A percentile compares a stretch with the other conserved stretches of the same genome.
Conservation (phyloP, 1,139 yeast genomes). For the Debaryomyces sp. region DNA sequence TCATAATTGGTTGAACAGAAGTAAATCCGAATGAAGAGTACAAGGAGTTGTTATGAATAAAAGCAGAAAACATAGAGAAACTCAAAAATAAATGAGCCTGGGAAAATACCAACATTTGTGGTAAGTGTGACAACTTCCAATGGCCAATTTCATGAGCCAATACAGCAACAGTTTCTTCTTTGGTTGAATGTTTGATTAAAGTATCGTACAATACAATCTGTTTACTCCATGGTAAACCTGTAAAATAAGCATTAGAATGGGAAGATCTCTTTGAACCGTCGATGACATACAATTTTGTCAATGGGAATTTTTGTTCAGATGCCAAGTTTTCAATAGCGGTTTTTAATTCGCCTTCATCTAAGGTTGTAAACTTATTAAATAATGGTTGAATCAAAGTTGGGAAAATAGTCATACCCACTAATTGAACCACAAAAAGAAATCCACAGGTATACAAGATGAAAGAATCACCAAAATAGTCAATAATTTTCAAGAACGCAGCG, state of each 20-base stretch:
- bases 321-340: slow-evolving; percentile 82
- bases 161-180: slow-evolving; percentile 87
- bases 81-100: slow-evolving; percentile 67
- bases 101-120: slow-evolving; percentile 64
- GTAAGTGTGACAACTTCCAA: slow-evolving; percentile 88
- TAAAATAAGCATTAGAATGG: slow-evolving; percentile 94
- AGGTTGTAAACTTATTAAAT: slow-evolving; percentile 87
- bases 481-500: slow-evolving; percentile 76
- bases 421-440: slow-evolving; percentile 70
- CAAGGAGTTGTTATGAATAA: slow-evolving; percentile 76
- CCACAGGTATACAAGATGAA: slow-evolving; percentile 80
- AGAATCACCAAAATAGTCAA: slow-evolving; percentile 75
- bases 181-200: slow-evolving; percentile 74
- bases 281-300: slow-evolving; percentile 78
- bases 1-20: slow-evolving; percentile 63
- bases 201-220: slow-evolving; percentile 94
- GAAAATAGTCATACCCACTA: slow-evolving; percentile 68
- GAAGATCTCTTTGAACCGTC: slow-evolving; percentile 96
- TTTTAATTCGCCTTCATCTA: slow-evolving; percentile 88
- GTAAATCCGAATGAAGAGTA: slow-evolving; percentile 79
- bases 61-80: slow-evolving; percentile 75
- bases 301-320: slow-evolving; percentile 74
- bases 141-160: slow-evolving; percentile 98
- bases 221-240: slow-evolving; percentile 95
- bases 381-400: slow-evolving; percentile 90